Conservation (phyloP, 2,329 filamentous ascomycete species). For the Penicillium sp. region DNA sequence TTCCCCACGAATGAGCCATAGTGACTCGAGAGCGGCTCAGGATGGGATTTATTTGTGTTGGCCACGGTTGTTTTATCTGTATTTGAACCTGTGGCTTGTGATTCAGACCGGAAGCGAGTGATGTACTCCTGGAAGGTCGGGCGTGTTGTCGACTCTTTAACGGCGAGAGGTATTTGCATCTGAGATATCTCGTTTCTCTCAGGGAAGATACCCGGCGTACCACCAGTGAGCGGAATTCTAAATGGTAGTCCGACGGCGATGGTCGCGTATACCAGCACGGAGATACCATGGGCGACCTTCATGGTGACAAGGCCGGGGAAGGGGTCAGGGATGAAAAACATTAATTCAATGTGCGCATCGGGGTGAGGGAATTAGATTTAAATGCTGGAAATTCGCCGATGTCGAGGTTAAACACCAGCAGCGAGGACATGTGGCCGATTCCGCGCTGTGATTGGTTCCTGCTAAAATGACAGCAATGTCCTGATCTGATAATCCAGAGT, state of each 20-base stretch:
- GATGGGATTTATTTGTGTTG: not conserved
- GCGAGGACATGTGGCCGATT: not conserved
- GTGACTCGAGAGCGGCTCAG: not conserved
- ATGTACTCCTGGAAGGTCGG: constrained; percentile 9
- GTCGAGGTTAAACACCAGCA: not conserved
- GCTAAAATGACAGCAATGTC: too few species aligned
- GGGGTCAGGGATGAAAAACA: not conserved
- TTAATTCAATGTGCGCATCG: not conserved
- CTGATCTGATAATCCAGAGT: too few species aligned
- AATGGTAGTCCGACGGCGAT: constrained; percentile 9
- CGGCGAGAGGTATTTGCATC: not conserved
- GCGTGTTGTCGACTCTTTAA: not conserved
- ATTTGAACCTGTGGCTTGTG: not conserved
- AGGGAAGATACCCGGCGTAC: constrained; percentile 1
- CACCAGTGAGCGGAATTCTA: not conserved
- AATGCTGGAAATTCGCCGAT: not conserved
- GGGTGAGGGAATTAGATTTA: not conserved
- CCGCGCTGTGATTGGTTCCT: not conserved
- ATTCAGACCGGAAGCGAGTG: not conserved
- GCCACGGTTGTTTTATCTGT: not conserved
- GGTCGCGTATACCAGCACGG: constrained; percentile 1
- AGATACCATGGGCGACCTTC: constrained; percentile 1
- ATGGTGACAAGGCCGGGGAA: constrained; percentile 3
- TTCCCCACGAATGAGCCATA: constrained; percentile 10
- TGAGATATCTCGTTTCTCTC: not conserved